These are phyloP conservation scores for Aspergillus proliferans DNA, from an alignment of 2,329 filamentous ascomycete species.

Conservation along the genomic window DNA sequence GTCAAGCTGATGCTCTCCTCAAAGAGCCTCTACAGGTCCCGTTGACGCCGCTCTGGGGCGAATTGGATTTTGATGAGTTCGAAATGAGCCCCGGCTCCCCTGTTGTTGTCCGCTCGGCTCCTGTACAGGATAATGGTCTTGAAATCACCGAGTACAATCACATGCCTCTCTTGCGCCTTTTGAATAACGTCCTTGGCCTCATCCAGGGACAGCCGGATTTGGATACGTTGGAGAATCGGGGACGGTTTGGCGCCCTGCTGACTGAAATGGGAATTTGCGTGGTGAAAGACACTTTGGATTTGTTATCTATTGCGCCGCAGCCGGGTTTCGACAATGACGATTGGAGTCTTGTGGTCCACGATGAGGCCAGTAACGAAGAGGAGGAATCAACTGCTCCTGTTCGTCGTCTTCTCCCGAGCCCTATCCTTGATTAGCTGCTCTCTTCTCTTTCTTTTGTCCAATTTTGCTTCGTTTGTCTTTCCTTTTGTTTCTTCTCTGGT, in stretches of 20 bases:
- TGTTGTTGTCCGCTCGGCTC: constrained; percentile 4
- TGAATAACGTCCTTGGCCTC: constrained; percentile 9
- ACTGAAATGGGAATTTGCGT: constrained; percentile 7
- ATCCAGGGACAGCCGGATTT: constrained; percentile 11
- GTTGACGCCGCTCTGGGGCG: background rate
- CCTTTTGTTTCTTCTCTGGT: background rate
- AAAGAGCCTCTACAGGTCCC: background rate
- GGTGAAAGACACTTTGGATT: background rate
- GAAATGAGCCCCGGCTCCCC: constrained; percentile 5
- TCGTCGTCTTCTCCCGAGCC: constrained; percentile 7
- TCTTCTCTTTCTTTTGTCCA: background rate
- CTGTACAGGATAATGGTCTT: constrained; percentile 2
- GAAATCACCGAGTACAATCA: constrained; percentile 6
- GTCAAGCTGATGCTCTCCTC: background rate
- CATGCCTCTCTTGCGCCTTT: constrained; percentile 9
- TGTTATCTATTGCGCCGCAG: background rate
- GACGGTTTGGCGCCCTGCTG: constrained; percentile 10
- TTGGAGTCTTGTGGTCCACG: constrained; percentile 3
- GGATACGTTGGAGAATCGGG: constrained; percentile 14
- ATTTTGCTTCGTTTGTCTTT: background rate
- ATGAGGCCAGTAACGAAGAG: background rate
- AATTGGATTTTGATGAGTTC: background rate
- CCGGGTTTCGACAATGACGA: constrained; percentile 3
- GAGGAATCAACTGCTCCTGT: background rate
- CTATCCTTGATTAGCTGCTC: constrained; percentile 5